A percentile compares a stretch with the other conserved stretches of the same genome.
Conservation (phyloP, 176 grass and related monocot species). For the Rhynchospora breviuscula region DNA sequence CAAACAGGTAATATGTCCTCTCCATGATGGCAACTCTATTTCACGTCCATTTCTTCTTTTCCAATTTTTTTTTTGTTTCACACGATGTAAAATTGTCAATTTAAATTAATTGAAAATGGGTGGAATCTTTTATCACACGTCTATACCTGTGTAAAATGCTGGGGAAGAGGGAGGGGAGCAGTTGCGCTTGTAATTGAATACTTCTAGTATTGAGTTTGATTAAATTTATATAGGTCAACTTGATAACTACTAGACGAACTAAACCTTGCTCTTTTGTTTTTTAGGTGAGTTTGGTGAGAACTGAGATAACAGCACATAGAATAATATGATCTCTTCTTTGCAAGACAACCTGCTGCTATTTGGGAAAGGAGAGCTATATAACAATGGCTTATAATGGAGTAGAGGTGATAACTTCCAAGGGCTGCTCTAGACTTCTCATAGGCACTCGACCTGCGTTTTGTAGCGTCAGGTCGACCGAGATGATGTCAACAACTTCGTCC, state of each 20-base stretch:
- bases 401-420: slow-evolving; percentile 69
- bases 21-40: neutral
- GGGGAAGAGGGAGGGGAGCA: neutral
- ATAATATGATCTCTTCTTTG: slow-evolving; percentile 20
- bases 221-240: slow-evolving; percentile 1
- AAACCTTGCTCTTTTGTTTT: neutral
- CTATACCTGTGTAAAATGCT: neutral
- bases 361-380: slow-evolving; percentile 21
- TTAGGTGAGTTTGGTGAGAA: slow-evolving; percentile 21
- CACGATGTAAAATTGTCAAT: neutral
- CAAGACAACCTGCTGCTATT: slow-evolving; percentile 5
- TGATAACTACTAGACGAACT: slow-evolving; percentile 5
- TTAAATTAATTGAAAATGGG: neutral
- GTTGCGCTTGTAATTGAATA: neutral
- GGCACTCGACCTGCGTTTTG: slow-evolving; percentile 48
- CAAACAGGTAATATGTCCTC: neutral
- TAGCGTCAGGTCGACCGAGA: slow-evolving; percentile 29
- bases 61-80: neutral
- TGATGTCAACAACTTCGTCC: slow-evolving; percentile 47
- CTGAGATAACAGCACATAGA: slow-evolving; percentile 13
- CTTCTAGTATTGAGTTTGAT: neutral
- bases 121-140: neutral
- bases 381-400: slow-evolving; percentile 58
- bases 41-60: neutral
- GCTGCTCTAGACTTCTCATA: slow-evolving; percentile 69